Evolutionary conservation across 768 basidiomycete genomes (phyloP), one percentile per base, ranked within the genome.

Genomic region (Tulasnella calospora): DNA sequence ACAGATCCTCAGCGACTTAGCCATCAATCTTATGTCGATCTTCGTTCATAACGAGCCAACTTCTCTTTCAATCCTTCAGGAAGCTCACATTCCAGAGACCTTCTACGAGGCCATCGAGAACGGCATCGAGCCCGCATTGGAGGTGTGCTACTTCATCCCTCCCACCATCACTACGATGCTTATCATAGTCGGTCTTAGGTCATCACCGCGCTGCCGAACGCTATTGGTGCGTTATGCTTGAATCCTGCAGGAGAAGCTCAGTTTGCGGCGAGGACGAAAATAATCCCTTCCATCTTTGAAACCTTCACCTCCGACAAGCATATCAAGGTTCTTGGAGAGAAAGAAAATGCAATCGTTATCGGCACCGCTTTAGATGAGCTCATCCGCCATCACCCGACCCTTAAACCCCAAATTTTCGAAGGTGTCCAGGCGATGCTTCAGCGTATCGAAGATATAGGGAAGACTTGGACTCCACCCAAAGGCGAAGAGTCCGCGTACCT

Each of bases 31-130:
- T 82, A 94, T 98, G 91, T 91, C 95, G 19, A 95, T 95, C 0
- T 98, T 98, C 84, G 91, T 99, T 12, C 97, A 99, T 86, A 99
- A 99, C 81, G 98, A 99, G 84, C 98, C 98, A 9, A 98, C 96
- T 0, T 98, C 95, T 21, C 86, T 99, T 78, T 86, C 90, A 2
- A 92, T 97, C 76, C 92, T 99, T 30, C 98, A 99, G 84, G 98
- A 99, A 84, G 89, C 91, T 36, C 90, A 92, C 7, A 84, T 99
- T 3, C 98, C 98, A 0, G 93, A 95, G 81, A 88, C 90, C 0
- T 95, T 99, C 82, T 99, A 96, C 85, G 88, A 89, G 78, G 89
- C 92, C 4, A 90, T 99, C 67, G 95, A 97, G 85, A 86, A 87
- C 46, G 94, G 92, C 4, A 88, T 97, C 57, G 95, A 97, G 80